Percentiles rank a stretch among this genome's conserved stretches.
phyloP scores from a whole-genome alignment of 352 stramenopile species.

The Peronosclerospora sorghi region DNA sequence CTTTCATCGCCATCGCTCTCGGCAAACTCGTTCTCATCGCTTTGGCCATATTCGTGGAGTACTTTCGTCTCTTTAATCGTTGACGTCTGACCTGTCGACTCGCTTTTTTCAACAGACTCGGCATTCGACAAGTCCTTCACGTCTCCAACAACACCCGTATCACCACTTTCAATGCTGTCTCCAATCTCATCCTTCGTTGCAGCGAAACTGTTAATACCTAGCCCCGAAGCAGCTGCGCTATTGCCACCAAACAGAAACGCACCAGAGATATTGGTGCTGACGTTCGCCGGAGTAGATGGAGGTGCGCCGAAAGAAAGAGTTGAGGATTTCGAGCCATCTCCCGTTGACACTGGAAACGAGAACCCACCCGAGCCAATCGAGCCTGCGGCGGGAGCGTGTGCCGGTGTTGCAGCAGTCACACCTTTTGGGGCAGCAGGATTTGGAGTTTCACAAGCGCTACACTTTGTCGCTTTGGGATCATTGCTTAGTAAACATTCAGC shows the following conservation, averaged over 20 bases:
- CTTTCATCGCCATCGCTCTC: slow-evolving; percentile 27
- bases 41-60: slow-evolving; percentile 35
- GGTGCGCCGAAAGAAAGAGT: slow-evolving; percentile 31
- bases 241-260: slow-evolving; percentile 21
- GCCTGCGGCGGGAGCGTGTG: slow-evolving; percentile 14
- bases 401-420: slow-evolving; percentile 7
- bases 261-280: slow-evolving; percentile 2
- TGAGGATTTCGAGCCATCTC: slow-evolving; percentile 9
- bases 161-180: not conserved
- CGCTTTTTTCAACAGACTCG: not conserved
- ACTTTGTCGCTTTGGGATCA: slow-evolving; percentile 25
- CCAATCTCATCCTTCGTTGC: slow-evolving; percentile 4
- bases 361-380: slow-evolving; percentile 29
- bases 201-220: slow-evolving; percentile 13
- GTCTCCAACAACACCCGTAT: not conserved
- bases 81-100: not conserved
- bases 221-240: not conserved
- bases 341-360: slow-evolving; percentile 20
- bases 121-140: not conserved
- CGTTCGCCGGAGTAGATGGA: not conserved
- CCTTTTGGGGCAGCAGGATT: slow-evolving; percentile 36
- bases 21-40: slow-evolving; percentile 38
- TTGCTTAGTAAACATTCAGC: slow-evolving; percentile 38
- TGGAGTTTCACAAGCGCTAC: slow-evolving; percentile 32
- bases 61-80: not conserved